These are phyloP conservation scores for Torulaspora gathmanii DNA, from an alignment of 805 yeast species.

Conservation along the genomic window DNA sequence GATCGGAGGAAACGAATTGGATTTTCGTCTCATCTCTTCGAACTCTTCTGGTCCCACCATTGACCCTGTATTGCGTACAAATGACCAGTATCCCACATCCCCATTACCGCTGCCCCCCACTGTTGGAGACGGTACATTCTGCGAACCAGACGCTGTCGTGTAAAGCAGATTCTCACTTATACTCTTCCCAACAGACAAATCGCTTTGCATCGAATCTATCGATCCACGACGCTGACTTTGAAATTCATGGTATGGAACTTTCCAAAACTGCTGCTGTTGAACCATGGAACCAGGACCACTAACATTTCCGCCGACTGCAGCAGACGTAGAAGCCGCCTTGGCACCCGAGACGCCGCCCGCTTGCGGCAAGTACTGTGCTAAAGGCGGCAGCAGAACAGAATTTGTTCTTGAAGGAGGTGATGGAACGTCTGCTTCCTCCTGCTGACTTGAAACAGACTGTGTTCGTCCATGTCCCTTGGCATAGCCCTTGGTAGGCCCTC, in stretches of 20 bases:
- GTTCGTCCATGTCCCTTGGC: constrained; percentile 29
- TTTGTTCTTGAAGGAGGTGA: constrained; percentile 16
- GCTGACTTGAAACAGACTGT: constrained; percentile 12
- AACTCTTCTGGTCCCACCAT: constrained; percentile 13
- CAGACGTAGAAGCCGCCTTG: background rate
- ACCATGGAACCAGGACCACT: constrained; percentile 8
- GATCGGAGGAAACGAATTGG: constrained; percentile 30
- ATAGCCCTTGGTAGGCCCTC: constrained; percentile 78
- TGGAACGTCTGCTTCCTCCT: constrained; percentile 7
- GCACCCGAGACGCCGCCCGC: constrained; percentile 5
- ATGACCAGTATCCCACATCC: constrained; percentile 22
- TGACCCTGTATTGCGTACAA: constrained; percentile 16
- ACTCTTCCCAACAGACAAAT: constrained; percentile 24
- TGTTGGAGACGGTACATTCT: constrained; percentile 9
- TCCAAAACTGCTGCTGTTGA: constrained; percentile 36
- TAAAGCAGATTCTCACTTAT: constrained; percentile 17
- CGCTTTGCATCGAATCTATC: constrained; percentile 31
- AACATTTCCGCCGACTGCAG: background rate
- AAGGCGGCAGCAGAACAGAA: constrained; percentile 32
- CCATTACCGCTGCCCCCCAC: constrained; percentile 2
- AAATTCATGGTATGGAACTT: constrained; percentile 36
- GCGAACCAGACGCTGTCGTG: constrained; percentile 12
- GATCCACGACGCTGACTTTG: constrained; percentile 32
- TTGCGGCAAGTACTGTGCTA: constrained; percentile 30
- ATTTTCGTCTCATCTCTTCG: constrained; percentile 23